These are phyloP conservation scores for Emergomyces pasteurianus DNA, from an alignment of 2,329 filamentous ascomycete genomes.

Conservation along the genomic window DNA sequence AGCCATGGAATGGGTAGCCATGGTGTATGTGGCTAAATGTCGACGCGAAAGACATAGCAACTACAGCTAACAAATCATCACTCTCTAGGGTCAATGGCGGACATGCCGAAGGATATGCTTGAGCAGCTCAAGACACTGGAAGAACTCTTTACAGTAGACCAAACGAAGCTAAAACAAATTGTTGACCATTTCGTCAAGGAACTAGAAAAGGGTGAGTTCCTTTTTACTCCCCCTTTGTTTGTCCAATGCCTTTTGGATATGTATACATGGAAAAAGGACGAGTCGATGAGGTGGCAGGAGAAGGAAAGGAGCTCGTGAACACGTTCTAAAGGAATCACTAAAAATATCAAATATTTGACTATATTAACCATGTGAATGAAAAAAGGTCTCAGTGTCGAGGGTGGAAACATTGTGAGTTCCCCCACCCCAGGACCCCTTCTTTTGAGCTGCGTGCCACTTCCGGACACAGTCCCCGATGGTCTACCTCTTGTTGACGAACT, in stretches of 20 bases:
- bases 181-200: conserved; percentile 82
- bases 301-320: not conserved
- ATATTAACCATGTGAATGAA: not conserved
- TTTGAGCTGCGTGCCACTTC: not conserved
- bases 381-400: conserved; percentile 70
- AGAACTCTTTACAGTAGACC: conserved; percentile 67
- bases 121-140: conserved; percentile 74
- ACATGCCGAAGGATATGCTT: conserved; percentile 76
- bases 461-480: not conserved
- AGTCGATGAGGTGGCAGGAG: not conserved
- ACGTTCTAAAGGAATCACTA: not conserved
- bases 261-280: conserved; percentile 1
- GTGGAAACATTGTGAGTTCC: conserved; percentile 74
- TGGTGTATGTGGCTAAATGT: not conserved
- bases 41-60: not conserved
- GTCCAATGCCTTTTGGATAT: not conserved
- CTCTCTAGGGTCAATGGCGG: conserved; percentile 67
- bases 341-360: not conserved
- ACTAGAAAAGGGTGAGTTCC: conserved; percentile 63
- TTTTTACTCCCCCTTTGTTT: not conserved
- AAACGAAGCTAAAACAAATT: conserved; percentile 74
- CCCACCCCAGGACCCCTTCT: not conserved
- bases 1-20: not conserved
- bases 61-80: not conserved
- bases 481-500: conserved; percentile 7